Evolutionary conservation across 768 basidiomycete genomes (phyloP), one percentile per base, ranked within the genome.

Genomic region (Albatrellus ellisii): DNA sequence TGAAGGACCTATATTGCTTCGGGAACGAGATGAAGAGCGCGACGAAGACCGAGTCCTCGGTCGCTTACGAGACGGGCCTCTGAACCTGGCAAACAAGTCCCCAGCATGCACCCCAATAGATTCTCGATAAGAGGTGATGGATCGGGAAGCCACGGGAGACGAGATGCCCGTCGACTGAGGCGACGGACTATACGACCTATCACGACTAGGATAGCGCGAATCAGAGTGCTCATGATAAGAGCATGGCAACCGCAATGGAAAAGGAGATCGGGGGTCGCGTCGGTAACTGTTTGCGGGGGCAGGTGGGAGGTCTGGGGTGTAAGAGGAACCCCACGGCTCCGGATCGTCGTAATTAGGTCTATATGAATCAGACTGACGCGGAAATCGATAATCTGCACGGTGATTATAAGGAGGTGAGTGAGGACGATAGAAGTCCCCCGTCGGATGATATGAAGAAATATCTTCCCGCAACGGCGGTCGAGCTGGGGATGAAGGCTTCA

Each of bases 11-110:
- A 39, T 36, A 24, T 39, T 54, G 2, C 44, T 63, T 21, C 68
- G 64, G 41, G 77, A 77, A n/a, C 68, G 70, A 49, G 70, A 69
- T 33, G 73, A 74, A 11, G 75, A 77, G 36, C 69, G 69, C 46
- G 75, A 76, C 27, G 61, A 59, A 29, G 71, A 70, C 50, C 70
- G 63, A 39, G 67, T 66, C 52, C 59, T 59, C 38, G 55, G 45
- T 36, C 57, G 62, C 49, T 63, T 60, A 41, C 52, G 54, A 35
- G 18, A 31, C 18, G 22, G 27, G 14, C 6, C 37, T 31, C 29
- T 17, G 29, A 31, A n/a, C 17, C 29, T 31, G 29, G 7, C 6
- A 5, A 18, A 21, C 20, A 21, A 4, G 20, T 36, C 35, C 35
- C n/a, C n/a, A n/a, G n/a, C n/a, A n/a, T 22, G 35, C 15, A 36